Conservation (phyloP, 352 stramenopile species). For the Phytophthora citricola region DNA sequence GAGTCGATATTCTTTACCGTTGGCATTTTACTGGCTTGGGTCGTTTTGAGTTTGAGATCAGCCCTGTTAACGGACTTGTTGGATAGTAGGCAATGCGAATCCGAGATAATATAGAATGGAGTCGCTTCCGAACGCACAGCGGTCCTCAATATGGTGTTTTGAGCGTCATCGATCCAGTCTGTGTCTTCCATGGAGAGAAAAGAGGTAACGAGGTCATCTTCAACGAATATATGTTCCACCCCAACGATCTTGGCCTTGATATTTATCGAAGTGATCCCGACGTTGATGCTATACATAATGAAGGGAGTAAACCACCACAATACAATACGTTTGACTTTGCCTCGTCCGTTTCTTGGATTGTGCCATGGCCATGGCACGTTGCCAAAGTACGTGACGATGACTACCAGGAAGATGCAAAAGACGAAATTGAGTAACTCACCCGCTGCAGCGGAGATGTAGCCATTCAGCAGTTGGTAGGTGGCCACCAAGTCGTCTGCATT, state of each 20-base stretch:
- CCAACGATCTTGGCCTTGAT: conserved; percentile 41
- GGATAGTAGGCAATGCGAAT: conserved; percentile 35
- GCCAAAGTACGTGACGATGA: conserved; percentile 45
- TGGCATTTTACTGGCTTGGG: conserved; percentile 35
- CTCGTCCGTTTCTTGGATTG: conserved; percentile 13
- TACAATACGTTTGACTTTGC: conserved; percentile 33
- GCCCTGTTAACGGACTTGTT: not conserved
- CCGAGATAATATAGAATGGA: conserved; percentile 38
- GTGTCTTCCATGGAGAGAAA: not conserved
- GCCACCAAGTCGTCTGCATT: conserved; percentile 35
- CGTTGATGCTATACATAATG: conserved; percentile 49
- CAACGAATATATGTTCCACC: conserved; percentile 40
- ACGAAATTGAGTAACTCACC: conserved; percentile 34
- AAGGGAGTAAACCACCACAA: conserved; percentile 42
- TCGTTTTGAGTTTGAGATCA: conserved; percentile 11
- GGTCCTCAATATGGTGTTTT: conserved; percentile 29
- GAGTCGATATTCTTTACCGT: conserved; percentile 40
- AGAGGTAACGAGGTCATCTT: conserved; percentile 33
- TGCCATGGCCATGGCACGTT: conserved; percentile 45
- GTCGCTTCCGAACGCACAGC: conserved; percentile 33
- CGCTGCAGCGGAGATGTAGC: conserved; percentile 38
- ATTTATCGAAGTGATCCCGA: conserved; percentile 46
- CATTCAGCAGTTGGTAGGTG: conserved; percentile 45
- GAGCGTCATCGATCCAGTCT: too few relatives aligned
- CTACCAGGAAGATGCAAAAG: conserved; percentile 46